A percentile compares a stretch with the other conserved stretches of the same genome.
Evolutionary conservation across 192 early-diverging fungal genomes (phyloP).

Genomic region (Coemansia sp.): DNA sequence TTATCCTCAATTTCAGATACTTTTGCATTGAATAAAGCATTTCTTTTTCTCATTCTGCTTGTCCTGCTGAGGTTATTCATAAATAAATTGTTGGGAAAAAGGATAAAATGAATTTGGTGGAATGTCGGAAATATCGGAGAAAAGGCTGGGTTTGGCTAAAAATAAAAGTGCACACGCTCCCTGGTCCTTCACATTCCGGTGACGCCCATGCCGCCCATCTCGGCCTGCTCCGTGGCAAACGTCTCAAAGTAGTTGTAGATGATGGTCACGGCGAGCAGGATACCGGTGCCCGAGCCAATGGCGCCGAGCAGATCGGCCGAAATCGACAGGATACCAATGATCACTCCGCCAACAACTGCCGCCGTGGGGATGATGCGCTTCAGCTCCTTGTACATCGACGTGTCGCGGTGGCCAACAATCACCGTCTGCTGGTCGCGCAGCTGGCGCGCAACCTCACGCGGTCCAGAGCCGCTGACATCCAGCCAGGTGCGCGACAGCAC

Average conservation of each 20-base stretch:
- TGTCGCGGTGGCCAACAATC: slow-evolving; percentile 90
- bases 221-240: slow-evolving; percentile 87
- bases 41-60: too few species aligned
- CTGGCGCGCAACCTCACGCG: slow-evolving; percentile 96
- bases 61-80: too few species aligned
- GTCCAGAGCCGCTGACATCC: slow-evolving; percentile 96
- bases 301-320: slow-evolving; percentile 96
- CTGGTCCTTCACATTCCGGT: slow-evolving; percentile 35
- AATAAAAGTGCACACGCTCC: slow-evolving; percentile 3
- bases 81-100: too few species aligned
- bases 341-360: slow-evolving; percentile 95
- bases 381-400: slow-evolving; percentile 99
- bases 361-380: slow-evolving; percentile 98
- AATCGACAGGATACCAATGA: slow-evolving; percentile 93
- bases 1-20: too few species aligned
- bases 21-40: too few species aligned
- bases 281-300: slow-evolving; percentile 99
- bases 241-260: slow-evolving; percentile 99
- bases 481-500: slow-evolving; percentile 99
- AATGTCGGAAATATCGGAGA: background rate
- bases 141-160: too few species aligned
- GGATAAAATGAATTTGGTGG: too few species aligned
- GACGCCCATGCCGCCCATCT: slow-evolving; percentile 44
- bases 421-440: slow-evolving; percentile 97
- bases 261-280: slow-evolving; percentile 95